Evolutionary conservation across 371 early-diverging fungal species (phyloP).

Genomic region (Thermomucor indicae-seudaticae): DNA sequence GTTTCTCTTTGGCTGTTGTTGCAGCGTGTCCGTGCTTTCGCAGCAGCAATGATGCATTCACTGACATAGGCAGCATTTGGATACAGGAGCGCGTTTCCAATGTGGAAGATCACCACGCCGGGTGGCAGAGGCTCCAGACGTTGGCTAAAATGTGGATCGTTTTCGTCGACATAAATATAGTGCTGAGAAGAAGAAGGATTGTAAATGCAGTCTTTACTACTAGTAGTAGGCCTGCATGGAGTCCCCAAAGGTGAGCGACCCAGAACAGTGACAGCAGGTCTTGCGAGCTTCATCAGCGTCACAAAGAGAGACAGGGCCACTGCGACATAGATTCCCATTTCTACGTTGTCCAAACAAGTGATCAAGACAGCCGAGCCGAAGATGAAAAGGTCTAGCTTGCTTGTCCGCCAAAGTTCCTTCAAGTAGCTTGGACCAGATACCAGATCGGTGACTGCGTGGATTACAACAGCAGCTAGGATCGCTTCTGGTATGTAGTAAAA

Average conservation of each 20-base stretch:
- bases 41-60: constrained; percentile 4
- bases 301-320: constrained; percentile 16
- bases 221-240: background rate
- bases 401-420: constrained; percentile 29
- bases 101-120: constrained; percentile 12
- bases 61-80: constrained; percentile 16
- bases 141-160: constrained; percentile 10
- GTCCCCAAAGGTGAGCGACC: constrained; percentile 6
- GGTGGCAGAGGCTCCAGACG: constrained; percentile 9
- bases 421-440: constrained; percentile 27
- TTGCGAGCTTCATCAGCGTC: constrained; percentile 15
- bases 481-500: constrained; percentile 87
- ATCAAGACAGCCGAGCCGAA: constrained; percentile 50
- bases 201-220: background rate
- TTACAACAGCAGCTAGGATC: constrained; percentile 74
- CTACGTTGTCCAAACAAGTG: constrained; percentile 49
- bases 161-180: constrained; percentile 17
- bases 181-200: background rate
- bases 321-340: constrained; percentile 21
- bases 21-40: constrained; percentile 7
- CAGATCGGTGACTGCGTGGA: constrained; percentile 64
- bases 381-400: constrained; percentile 45
- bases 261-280: constrained; percentile 9
- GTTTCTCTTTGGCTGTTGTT: background rate
- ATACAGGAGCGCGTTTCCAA: constrained; percentile 9